Evolutionary conservation across 208 protist species (phyloP), one percentile per base, ranked within the genome.

Genomic region (Acanthamoeba healyi): DNA sequence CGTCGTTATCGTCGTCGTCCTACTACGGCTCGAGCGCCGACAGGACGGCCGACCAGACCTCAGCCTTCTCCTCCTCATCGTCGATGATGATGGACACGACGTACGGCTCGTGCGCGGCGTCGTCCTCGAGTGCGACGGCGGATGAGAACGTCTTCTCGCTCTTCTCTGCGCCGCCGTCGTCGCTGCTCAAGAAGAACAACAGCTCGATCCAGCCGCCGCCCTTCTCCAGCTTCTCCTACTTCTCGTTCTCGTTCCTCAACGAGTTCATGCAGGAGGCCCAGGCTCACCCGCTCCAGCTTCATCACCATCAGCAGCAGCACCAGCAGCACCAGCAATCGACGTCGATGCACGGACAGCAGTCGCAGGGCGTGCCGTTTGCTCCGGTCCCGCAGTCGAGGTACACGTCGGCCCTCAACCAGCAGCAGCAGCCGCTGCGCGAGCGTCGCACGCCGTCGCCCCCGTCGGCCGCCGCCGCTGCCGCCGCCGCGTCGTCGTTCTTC

Each of bases 201-300:
- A 61, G 19, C 22, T 32, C 58, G 3, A 22, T 70, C 38, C 84
- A 38, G 9, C 58, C 49, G 5, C 58, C 84, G 36, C 49, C 84
- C 56, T 70, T 70, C 84, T 91, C 84, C 34, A 91, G 84, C 84
- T 91, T 91, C 58, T 72, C 56, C 32, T 91, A 91, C 54, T 91
- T 91, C 32, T 70, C 49, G 6, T 70, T 91, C 34, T 70, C 84
- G 19, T 91, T 91, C 58, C 84, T 91, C 34, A 72, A 70, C 56
- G 84, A 63, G 84, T 72, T 91, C 56, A 91, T 72, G 26, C 49
- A 91, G 56, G 34, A 70, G 40, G 70, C 49, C 84, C 36, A 44
- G n/a, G n/a, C n/a, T n/a, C n/a, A n/a, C n/a, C n/a, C n/a, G n/a
- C n/a, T n/a, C n/a, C n/a, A n/a, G n/a, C n/a, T 63, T 24, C 19